Conservation (phyloP, 164 flowering plant genomes). For the Annona cherimola region DNA sequence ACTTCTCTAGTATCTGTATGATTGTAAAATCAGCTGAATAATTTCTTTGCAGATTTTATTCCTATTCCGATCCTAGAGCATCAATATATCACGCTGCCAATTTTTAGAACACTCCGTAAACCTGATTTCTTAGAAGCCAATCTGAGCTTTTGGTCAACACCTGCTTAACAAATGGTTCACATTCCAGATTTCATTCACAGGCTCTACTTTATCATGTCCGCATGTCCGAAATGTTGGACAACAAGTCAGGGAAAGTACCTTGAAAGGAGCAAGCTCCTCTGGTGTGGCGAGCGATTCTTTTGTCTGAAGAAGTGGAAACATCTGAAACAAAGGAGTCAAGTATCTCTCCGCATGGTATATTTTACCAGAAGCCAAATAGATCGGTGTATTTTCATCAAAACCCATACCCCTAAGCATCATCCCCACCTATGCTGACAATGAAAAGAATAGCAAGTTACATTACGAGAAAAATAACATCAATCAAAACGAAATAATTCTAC, state of each 20-base stretch:
- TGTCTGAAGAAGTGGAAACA: constrained; percentile 71
- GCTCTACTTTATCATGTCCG: neutral
- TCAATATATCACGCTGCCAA: neutral
- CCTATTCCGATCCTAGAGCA: no score
- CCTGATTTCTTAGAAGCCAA: neutral
- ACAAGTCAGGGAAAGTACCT: constrained; percentile 27
- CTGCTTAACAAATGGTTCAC: neutral
- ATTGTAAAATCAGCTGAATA: no score
- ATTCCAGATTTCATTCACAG: neutral
- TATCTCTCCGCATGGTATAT: constrained; percentile 54
- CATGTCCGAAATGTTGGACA: neutral
- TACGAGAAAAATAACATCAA: neutral
- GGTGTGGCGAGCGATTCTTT: constrained; percentile 65
- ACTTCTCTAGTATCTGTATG: no score
- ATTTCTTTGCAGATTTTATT: no score
- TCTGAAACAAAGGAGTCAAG: constrained; percentile 52
- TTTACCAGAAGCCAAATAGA: constrained; percentile 77
- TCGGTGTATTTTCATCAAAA: constrained; percentile 59
- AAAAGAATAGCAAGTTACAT: constrained; percentile 11
- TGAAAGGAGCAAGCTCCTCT: constrained; percentile 61
- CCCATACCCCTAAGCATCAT: constrained; percentile 95
- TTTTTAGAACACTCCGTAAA: neutral
- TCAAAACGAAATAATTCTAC: neutral
- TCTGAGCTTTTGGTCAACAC: neutral
- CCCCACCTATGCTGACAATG: constrained; percentile 65